A percentile compares a stretch with the other conserved stretches of the same genome.
Conservation (phyloP, 164 flowering plant species). For the Nelumbo lutea region DNA sequence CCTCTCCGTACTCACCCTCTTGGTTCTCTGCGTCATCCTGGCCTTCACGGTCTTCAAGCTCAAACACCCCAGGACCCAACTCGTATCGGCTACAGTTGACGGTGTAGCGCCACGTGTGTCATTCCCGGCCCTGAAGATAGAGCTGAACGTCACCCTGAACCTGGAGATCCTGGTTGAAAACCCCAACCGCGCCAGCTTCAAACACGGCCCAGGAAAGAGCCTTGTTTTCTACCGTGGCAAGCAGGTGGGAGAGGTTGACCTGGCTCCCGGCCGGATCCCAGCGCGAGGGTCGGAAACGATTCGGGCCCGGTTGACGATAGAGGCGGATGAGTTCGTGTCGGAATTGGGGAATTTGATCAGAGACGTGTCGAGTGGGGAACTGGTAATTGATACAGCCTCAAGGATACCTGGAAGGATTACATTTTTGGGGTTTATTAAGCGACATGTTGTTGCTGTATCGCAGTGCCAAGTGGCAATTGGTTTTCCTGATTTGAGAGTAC, state of each 20-base stretch:
- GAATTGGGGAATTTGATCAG: slow-evolving; percentile 17
- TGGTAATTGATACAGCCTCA: slow-evolving; percentile 25
- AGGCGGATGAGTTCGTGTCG: slow-evolving; percentile 28
- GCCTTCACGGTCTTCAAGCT: slow-evolving; percentile 44
- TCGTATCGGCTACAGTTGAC: slow-evolving; percentile 30
- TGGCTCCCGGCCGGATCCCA: slow-evolving; percentile 35
- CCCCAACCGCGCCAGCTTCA: slow-evolving; percentile 40
- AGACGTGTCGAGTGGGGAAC: slow-evolving; percentile 34
- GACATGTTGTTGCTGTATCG: slow-evolving; percentile 31
- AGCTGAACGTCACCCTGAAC: slow-evolving; percentile 44
- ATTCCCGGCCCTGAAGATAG: slow-evolving; percentile 26
- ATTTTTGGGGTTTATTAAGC: slow-evolving; percentile 30
- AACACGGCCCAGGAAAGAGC: slow-evolving; percentile 27
- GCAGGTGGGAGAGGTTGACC: slow-evolving; percentile 40
- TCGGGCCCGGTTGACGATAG: slow-evolving; percentile 4
- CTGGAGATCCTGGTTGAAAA: slow-evolving; percentile 29
- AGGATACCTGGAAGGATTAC: slow-evolving; percentile 41
- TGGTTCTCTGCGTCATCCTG: slow-evolving; percentile 26
- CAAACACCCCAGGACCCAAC: slow-evolving; percentile 24
- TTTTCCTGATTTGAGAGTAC: slow-evolving; percentile 26
- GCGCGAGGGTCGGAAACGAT: slow-evolving; percentile 25
- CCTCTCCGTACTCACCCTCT: slow-evolving; percentile 18
- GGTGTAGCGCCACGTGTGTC: slow-evolving; percentile 43
- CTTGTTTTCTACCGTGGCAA: slow-evolving; percentile 23
- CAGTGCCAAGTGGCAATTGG: slow-evolving; percentile 33